A percentile compares a stretch with the other conserved stretches of the same genome.
Evolutionary conservation across 306 rosid species (phyloP).

Genomic region (Parietaria judaica): DNA sequence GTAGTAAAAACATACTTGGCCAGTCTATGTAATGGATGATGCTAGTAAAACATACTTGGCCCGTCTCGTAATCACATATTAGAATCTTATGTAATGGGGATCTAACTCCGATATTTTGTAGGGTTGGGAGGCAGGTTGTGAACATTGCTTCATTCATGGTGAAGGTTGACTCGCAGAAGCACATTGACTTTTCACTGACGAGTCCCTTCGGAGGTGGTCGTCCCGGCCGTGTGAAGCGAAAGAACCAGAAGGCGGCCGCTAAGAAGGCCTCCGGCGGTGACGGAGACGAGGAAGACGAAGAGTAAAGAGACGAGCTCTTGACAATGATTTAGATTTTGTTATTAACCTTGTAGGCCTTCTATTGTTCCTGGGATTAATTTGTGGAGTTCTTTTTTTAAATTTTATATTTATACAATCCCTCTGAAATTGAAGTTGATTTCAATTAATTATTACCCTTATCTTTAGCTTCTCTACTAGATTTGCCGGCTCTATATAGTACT

Average conservation of each 20-base stretch:
- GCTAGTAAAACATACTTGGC: too few species aligned
- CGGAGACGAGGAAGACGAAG: constrained; percentile 12
- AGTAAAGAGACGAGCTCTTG: background rate
- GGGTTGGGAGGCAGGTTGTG: constrained; percentile 13
- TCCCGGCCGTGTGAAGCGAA: constrained; percentile 13
- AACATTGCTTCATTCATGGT: constrained; percentile 10
- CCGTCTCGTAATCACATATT: too few species aligned
- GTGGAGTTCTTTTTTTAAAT: too few species aligned
- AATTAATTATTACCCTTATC: too few species aligned
- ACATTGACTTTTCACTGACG: constrained; percentile 9
- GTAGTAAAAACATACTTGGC: too few species aligned
- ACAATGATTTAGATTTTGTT: background rate
- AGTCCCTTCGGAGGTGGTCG: constrained; percentile 11
- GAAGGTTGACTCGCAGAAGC: constrained; percentile 11
- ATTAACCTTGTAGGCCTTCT: background rate
- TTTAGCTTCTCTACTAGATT: too few species aligned
- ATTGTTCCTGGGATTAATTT: too few species aligned
- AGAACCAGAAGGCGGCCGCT: constrained; percentile 13
- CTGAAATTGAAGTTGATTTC: too few species aligned
- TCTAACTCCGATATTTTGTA: background rate
- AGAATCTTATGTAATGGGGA: too few species aligned
- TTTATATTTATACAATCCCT: too few species aligned
- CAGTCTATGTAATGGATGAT: too few species aligned
- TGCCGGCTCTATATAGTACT: too few species aligned
- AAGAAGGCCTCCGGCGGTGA: constrained; percentile 12